Evolutionary conservation across 1,284 basidiomycete genomes (phyloP).

Genomic region (Dichomitus squalens): DNA sequence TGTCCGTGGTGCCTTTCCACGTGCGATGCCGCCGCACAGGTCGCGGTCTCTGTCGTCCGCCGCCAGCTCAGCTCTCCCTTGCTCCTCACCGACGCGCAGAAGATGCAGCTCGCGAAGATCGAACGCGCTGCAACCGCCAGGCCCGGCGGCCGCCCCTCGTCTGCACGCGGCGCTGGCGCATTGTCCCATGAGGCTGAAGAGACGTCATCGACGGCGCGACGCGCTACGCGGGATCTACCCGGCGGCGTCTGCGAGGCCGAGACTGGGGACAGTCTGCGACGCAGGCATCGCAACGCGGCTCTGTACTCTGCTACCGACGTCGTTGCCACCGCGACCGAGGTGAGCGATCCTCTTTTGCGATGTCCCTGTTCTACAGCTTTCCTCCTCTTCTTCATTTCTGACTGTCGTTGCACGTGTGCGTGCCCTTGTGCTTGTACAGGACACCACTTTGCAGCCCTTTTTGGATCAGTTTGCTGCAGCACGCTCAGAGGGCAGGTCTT

Average conservation of each 20-base stretch:
- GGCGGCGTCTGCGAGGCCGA: conserved; percentile 10
- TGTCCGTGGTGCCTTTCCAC: conserved; percentile 61
- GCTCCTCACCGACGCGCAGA: conserved; percentile 33
- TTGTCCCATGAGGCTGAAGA: not conserved
- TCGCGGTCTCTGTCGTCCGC: conserved; percentile 33
- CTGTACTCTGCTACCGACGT: conserved; percentile 31
- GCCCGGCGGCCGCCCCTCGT: not conserved
- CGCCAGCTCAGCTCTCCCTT: conserved; percentile 44
- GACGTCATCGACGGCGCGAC: conserved; percentile 10
- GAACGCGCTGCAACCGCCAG: conserved; percentile 14
- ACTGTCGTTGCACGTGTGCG: not conserved
- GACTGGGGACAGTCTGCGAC: conserved; percentile 19
- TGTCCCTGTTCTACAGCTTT: not conserved
- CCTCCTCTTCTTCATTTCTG: not conserved
- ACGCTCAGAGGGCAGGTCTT: conserved; percentile 8
- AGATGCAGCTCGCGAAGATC: conserved; percentile 31
- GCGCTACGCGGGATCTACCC: conserved; percentile 11
- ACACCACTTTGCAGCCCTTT: conserved; percentile 21
- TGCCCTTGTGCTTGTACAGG: conserved; percentile 6
- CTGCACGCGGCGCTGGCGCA: not conserved
- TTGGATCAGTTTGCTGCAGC: conserved; percentile 21
- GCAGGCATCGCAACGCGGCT: conserved; percentile 28
- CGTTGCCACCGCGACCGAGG: conserved; percentile 35
- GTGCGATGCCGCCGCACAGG: conserved; percentile 42
- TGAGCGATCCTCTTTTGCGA: conserved; percentile 27